Base-by-base conservation (phyloP, 2,329 filamentous ascomycete genomes). In the Daldinia sp. region DNA sequence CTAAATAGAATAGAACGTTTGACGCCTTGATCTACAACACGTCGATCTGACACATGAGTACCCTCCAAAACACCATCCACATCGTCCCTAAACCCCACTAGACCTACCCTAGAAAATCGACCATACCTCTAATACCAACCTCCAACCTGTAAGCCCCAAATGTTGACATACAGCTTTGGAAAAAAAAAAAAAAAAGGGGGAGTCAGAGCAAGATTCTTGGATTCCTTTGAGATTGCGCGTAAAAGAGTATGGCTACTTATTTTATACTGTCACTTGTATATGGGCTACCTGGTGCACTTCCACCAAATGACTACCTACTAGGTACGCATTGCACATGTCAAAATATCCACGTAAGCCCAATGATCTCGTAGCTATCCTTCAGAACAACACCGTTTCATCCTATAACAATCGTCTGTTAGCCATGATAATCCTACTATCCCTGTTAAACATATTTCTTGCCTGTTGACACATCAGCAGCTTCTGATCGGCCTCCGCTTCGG, bases 11-110 rank as follows among this genome's bases (percentile, higher is more conserved):
- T 78, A 79, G 66, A 58, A 63, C 73, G 76, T 78, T 77, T 80
- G 75, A 79, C 79, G 78, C 79, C 77, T 79, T 79, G 77, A 78
- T 79, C 77, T 77, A 74, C 77, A 72, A 75, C 74, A 74, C 74
- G 70, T 76, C 73, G 78, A 77, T 75, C 77, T 80, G 77, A 79
- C 74, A 78, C 79, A 74, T 74, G 74, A 74, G 72, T 73, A 60
- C 68, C 59, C 65, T 74, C 67, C 67, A 73, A 75, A 78, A 77
- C 72, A 71, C 68, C 66, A 66, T 72, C 73, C 70, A 70, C 71
- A 63, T 72, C 66, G 67, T 61, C 62, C 59, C 51, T 60, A 57
- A 60, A 50, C 48, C 60, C 53, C 54, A 53, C 44, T 55, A 37
- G 71, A 28, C 53, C 9, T 60, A 41, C 37, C 60, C 53, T 57